Evolutionary conservation across 441 rosid genomes (phyloP).

Genomic region (Croton setiger): DNA sequence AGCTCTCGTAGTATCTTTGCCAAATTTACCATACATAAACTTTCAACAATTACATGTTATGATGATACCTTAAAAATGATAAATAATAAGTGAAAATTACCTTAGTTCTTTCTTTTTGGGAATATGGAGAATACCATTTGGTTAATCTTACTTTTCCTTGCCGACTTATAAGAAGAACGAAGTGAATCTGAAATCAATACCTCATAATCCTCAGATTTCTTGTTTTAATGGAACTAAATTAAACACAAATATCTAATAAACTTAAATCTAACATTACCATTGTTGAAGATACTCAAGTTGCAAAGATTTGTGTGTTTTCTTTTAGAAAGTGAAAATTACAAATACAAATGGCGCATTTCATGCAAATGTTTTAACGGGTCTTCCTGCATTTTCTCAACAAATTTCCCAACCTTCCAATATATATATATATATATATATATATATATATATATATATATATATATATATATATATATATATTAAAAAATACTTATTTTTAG

Average conservation of each 20-base stretch:
- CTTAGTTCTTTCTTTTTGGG: constrained; percentile 64
- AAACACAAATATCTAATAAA: background rate
- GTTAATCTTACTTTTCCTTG: constrained; percentile 75
- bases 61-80: background rate
- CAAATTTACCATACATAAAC: background rate
- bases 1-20: constrained; percentile 87
- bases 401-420: too few species aligned
- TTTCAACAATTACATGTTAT: background rate
- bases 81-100: constrained; percentile 17
- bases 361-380: background rate
- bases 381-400: constrained; percentile 1
- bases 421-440: too few species aligned
- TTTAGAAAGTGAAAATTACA: background rate
- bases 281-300: background rate
- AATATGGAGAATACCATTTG: constrained; percentile 68
- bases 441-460: too few species aligned
- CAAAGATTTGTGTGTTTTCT: background rate
- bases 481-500: too few species aligned
- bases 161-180: constrained; percentile 65
- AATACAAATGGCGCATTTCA: background rate
- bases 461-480: too few species aligned
- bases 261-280: background rate
- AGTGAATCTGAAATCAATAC: constrained; percentile 46
- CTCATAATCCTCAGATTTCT: background rate
- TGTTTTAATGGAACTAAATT: background rate